phyloP scores from a whole-genome alignment of 1,284 basidiomycete species.

The Apiotrichum porosum region DNA sequence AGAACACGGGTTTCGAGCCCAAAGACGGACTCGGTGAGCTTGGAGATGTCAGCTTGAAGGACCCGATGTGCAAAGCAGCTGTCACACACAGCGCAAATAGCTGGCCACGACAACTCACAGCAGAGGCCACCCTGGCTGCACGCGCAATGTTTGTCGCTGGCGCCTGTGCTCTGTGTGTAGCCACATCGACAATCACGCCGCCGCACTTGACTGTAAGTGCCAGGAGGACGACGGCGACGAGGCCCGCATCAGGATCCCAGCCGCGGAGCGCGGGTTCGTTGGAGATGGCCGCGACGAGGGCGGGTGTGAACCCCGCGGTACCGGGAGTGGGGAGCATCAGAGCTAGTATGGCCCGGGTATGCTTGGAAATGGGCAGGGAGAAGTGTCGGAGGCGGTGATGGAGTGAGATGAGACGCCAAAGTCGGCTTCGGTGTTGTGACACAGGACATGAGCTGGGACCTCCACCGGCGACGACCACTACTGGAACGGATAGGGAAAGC shows the following conservation, averaged over 20 bases:
- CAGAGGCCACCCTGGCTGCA: neutral
- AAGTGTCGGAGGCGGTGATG: neutral
- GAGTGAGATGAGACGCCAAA: neutral
- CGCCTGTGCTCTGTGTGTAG: neutral
- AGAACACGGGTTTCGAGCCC: conserved; percentile 20
- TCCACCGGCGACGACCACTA: neutral
- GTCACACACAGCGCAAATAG: too few relatives aligned
- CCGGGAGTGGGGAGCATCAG: conserved; percentile 9
- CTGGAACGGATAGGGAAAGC: too few relatives aligned
- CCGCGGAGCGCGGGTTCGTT: conserved; percentile 7
- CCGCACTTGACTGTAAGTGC: conserved; percentile 31
- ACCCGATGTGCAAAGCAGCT: too few relatives aligned
- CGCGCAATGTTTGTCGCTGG: neutral
- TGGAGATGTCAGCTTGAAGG: neutral
- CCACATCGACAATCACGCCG: conserved; percentile 34
- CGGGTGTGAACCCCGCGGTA: conserved; percentile 2
- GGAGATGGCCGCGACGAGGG: conserved; percentile 5
- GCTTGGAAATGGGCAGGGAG: neutral
- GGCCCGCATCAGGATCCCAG: conserved; percentile 26
- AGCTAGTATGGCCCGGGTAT: too few relatives aligned
- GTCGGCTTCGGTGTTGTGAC: neutral
- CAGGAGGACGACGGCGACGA: conserved; percentile 34
- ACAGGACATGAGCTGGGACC: neutral
- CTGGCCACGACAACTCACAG: too few relatives aligned
- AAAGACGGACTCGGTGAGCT: conserved; percentile 29